Evolutionary conservation across 192 early-diverging fungal species (phyloP).

Genomic region (Physocladia obscura): DNA sequence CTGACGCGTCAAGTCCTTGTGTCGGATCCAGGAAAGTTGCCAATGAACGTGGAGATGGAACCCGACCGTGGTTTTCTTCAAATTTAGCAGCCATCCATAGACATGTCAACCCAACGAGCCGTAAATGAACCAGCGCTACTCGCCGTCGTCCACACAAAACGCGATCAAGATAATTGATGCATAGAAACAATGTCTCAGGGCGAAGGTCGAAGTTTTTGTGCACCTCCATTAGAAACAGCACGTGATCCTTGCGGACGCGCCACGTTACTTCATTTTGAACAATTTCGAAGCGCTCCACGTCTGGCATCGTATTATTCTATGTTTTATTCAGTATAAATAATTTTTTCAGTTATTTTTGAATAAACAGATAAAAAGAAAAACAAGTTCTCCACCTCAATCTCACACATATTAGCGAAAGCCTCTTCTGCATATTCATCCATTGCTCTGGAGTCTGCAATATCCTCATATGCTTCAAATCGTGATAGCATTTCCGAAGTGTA

Average conservation of each 20-base stretch:
- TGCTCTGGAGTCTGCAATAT: neutral
- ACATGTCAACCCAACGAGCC: conserved; percentile 56
- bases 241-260: conserved; percentile 48
- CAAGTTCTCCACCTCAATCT: conserved; percentile 7
- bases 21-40: conserved; percentile 39
- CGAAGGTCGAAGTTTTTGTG: conserved; percentile 51
- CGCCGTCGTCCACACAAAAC: conserved; percentile 36
- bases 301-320: conserved; percentile 3
- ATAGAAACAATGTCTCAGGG: conserved; percentile 58
- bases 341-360: neutral
- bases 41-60: conserved; percentile 51
- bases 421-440: conserved; percentile 16
- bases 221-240: conserved; percentile 58
- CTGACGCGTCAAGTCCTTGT: conserved; percentile 32
- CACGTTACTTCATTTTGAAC: conserved; percentile 51
- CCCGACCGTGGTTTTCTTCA: conserved; percentile 64
- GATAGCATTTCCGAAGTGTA: neutral
- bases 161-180: conserved; percentile 58
- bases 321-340: neutral
- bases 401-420: conserved; percentile 6
- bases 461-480: conserved; percentile 19
- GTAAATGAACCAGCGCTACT: conserved; percentile 41
- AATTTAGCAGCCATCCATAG: conserved; percentile 62
- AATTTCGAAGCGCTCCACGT: conserved; percentile 12
- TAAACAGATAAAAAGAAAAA: neutral